Evolutionary conservation across 2,329 filamentous ascomycete species (phyloP).

Genomic region (Clonostachys chloroleuca): DNA sequence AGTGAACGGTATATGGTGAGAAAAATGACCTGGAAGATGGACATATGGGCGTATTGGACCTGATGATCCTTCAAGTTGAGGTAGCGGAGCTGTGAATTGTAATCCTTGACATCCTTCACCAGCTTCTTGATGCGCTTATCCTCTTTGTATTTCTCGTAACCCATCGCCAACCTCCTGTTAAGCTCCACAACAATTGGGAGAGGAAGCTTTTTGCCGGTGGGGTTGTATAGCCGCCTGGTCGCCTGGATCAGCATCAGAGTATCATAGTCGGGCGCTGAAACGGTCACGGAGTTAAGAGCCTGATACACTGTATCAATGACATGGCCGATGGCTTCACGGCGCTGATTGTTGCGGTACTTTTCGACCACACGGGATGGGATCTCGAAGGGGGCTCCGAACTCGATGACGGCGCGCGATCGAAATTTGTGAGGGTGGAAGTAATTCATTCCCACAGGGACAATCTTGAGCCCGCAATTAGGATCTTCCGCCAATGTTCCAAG

Average conservation of each 20-base stretch:
- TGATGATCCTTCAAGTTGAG: conserved; percentile 91
- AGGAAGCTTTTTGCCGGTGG: conserved; percentile 88
- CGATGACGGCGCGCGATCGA: conserved; percentile 88
- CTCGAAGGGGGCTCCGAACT: conserved; percentile 88
- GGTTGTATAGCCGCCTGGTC: conserved; percentile 87
- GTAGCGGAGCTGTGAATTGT: conserved; percentile 82
- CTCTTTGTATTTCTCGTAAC: conserved; percentile 89
- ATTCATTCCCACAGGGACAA: conserved; percentile 97
- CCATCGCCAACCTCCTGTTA: conserved; percentile 84
- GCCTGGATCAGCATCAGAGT: conserved; percentile 97
- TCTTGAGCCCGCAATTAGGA: conserved; percentile 84
- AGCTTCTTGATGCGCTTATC: conserved; percentile 78
- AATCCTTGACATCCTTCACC: conserved; percentile 71
- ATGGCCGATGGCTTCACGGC: conserved; percentile 80
- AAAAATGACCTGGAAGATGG: conserved; percentile 68
- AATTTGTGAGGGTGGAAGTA: conserved; percentile 99
- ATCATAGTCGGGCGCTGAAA: conserved; percentile 90
- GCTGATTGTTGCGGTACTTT: conserved; percentile 77
- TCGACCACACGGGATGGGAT: conserved; percentile 78
- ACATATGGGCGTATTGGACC: conserved; percentile 85
- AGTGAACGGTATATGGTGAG: conserved; percentile 74
- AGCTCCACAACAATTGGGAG: conserved; percentile 91
- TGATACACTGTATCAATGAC: conserved; percentile 85
- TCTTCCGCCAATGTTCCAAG: conserved; percentile 82
- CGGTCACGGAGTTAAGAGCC: conserved; percentile 80